Evolutionary conservation across 495 filamentous ascomycete genomes (phyloP), one percentile per base, ranked within the genome.

Genomic region (Xylaria longipes): DNA sequence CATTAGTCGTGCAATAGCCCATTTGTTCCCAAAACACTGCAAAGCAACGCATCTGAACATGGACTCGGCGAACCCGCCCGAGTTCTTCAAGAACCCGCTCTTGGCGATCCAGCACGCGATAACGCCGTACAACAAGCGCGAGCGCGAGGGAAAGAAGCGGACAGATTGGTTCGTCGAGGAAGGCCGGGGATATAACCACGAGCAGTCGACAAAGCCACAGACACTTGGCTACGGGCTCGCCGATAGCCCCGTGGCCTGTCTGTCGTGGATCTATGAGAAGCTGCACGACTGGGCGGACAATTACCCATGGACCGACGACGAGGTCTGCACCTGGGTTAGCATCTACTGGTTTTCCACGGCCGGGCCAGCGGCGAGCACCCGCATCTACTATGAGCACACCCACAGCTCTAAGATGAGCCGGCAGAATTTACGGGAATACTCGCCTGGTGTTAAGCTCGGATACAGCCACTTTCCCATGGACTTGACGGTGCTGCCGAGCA

Each of bases 261-360:
- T 92, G 22, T 84, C 89, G 0, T 92, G 90, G 90, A 88, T 93
- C 54, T 87, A 89, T 63, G 91, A 92, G 76, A 93, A 92, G 72
- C 83, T 92, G 35, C 87, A 90, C 75, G 86, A 89, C 69, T 91
- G 91, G 89, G 88, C 87, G 1, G 91, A 93, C 72, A 76, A 71
- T 1, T 91, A 91, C 72, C 84, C 87, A 9, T 92, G 91, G 91
- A 90, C 85, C 1, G 88, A 91, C 48, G 90, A 92, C 54, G 87
- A 92, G 76, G 82, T 91, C 31, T 80, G 91, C 35, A 91, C 89
- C 0, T 91, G 91, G 90, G 81, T 90, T 0, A 87, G 82, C 27
- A 87, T 92, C 63, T 91, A 91, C 75, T 84, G 80, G 80, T 91
- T 91, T 71, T 84, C 83, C 15, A 81, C 76, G 11, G 86, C 88